phyloP scores from a whole-genome alignment of 345 rosid genomes.

The Sonneratia alba region DNA sequence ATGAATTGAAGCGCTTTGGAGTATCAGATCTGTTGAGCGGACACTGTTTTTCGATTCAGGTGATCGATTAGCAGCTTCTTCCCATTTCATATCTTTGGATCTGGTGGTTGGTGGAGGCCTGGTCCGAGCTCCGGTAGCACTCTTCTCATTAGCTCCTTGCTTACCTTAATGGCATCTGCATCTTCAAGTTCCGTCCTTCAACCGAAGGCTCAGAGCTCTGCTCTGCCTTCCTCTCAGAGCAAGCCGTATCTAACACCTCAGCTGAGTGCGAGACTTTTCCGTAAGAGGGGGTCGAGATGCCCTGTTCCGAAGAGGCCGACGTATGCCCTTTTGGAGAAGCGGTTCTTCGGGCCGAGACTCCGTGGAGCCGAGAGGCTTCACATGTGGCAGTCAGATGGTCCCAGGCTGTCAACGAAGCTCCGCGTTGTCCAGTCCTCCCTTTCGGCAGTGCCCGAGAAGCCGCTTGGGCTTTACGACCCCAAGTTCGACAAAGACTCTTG shows the following conservation, averaged over 20 bases:
- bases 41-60: too few relatives aligned
- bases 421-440: slow-evolving; percentile 60
- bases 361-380: slow-evolving; percentile 37
- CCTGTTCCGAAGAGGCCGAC: slow-evolving; percentile 19
- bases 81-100: background rate
- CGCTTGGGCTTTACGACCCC: slow-evolving; percentile 93
- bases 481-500: slow-evolving; percentile 91
- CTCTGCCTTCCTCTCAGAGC: background rate
- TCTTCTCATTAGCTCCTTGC: background rate
- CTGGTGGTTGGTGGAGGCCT: background rate
- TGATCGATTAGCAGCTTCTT: too few relatives aligned
- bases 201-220: slow-evolving; percentile 2
- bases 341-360: slow-evolving; percentile 41
- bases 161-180: slow-evolving; percentile 9
- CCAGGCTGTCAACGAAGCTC: slow-evolving; percentile 61
- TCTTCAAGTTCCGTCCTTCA: slow-evolving; percentile 11
- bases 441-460: slow-evolving; percentile 87
- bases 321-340: slow-evolving; percentile 24
- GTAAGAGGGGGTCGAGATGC: slow-evolving; percentile 20
- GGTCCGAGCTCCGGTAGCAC: background rate
- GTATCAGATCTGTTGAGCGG: too few relatives aligned
- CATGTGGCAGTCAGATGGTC: slow-evolving; percentile 76
- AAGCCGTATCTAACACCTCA: slow-evolving; percentile 24
- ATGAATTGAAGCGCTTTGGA: too few relatives aligned
- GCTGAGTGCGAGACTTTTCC: slow-evolving; percentile 17